Evolutionary conservation across 441 rosid species (phyloP).

Genomic region (Mallotus japonicus): DNA sequence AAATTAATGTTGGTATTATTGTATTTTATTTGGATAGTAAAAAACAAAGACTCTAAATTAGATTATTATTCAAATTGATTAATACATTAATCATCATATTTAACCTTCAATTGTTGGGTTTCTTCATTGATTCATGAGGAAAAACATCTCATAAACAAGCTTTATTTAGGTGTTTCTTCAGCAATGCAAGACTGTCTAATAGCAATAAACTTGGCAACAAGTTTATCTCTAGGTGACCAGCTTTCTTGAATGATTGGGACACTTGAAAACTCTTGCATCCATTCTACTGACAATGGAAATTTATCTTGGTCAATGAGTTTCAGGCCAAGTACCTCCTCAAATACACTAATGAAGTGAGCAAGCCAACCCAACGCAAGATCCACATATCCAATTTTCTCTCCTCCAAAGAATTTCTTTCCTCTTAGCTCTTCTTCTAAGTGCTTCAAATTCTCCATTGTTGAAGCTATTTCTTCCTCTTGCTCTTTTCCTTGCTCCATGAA

Average conservation of each 20-base stretch:
- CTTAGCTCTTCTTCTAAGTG: slow-evolving; percentile 28
- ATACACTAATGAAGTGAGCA: not conserved
- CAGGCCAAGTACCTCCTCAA: slow-evolving; percentile 2
- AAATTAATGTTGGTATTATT: no score
- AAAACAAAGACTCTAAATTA: no score
- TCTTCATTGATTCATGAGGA: no score
- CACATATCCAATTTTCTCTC: slow-evolving; percentile 29
- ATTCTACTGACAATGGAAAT: slow-evolving; percentile 9
- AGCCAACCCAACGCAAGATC: slow-evolving; percentile 26
- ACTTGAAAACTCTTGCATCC: slow-evolving; percentile 11
- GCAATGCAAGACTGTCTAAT: not conserved
- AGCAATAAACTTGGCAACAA: slow-evolving; percentile 1
- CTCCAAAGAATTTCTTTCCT: slow-evolving; percentile 40
- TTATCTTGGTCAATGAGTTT: slow-evolving; percentile 6
- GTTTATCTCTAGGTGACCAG: slow-evolving; percentile 12
- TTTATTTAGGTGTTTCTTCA: slow-evolving; percentile 1
- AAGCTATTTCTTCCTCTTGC: slow-evolving; percentile 24
- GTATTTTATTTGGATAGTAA: no score
- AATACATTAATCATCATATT: no score
- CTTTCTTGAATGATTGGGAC: slow-evolving; percentile 3
- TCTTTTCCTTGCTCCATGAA: slow-evolving; percentile 19
- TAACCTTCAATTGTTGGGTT: no score
- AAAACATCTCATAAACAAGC: not conserved
- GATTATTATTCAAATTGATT: no score
- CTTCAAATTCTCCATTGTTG: slow-evolving; percentile 17